Base-by-base conservation (phyloP, 805 yeast species). In the Kuraishia molischiana region DNA sequence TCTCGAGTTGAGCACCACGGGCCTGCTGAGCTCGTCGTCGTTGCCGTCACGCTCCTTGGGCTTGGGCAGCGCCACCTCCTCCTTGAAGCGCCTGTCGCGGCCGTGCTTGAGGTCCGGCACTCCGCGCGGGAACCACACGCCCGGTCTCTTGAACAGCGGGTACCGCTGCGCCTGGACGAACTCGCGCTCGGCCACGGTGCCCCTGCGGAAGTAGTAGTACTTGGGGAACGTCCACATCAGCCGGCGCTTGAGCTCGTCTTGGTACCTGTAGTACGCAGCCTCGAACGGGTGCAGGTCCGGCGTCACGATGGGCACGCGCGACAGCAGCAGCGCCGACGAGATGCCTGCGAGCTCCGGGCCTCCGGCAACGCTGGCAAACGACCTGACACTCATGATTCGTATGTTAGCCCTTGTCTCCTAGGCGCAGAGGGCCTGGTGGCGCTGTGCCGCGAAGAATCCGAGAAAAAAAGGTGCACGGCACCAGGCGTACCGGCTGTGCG, bases 181-280 rank as follows among this genome's bases (percentile, higher is more conserved):
- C 48, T 74, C 75, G 54, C 86, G 84, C 56, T 86, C 95, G 3
- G 95, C 76, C 44, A 92, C 66, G 1, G 97, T 81, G 44, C 97
- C 97, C 50, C 74, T 79, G 53, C 82, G 85, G 65, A 79, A 92
- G 63, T 89, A 92, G 55, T 77, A 89, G 74, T 86, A 86, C 49
- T 81, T 78, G 4, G 98, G 97, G 59, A 92, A 92, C 0, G 97
- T 87, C 95, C 96, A 87, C 95, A 89, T 87, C 47, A 92, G 68
- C 50, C 97, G 73, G 53, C 79, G 79, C 67, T 87, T 89, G 39
- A 92, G 68, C 56, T 85, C 95, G 37, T 77, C 74, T 59, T 89
- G 95, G 57, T 92, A 92, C 38, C 76, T 66, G 55, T 82, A 85
- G 59, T 80, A 92, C 37, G 77, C 77, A 42, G 65, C 52, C 49